phyloP scores from a whole-genome alignment of 208 protist species.

The Trypanosoma caninum region DNA sequence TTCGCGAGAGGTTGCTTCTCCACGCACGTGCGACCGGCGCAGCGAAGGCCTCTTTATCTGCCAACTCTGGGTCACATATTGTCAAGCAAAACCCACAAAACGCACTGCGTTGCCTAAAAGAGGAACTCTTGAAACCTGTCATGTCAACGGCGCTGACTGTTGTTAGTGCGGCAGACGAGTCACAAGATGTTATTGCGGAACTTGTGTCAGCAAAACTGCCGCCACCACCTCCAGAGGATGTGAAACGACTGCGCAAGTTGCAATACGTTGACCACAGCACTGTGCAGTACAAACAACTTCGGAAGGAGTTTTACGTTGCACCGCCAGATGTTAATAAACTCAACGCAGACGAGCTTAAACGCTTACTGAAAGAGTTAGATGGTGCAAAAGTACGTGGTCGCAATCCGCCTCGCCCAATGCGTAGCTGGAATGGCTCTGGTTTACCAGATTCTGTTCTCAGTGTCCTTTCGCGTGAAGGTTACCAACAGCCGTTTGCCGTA shows the following conservation, averaged over 20 bases:
- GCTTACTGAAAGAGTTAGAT: conserved; percentile 68
- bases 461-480: conserved; percentile 47
- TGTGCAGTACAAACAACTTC: conserved; percentile 50
- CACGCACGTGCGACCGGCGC: conserved; percentile 42
- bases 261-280: conserved; percentile 68
- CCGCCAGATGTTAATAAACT: conserved; percentile 68
- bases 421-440: conserved; percentile 75
- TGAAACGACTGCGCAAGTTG: conserved; percentile 68
- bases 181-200: conserved; percentile 39
- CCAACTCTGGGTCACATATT: not conserved
- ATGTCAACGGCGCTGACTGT: conserved; percentile 58
- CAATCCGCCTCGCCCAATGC: conserved; percentile 65
- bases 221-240: conserved; percentile 39
- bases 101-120: conserved; percentile 36
- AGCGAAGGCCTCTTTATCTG: conserved; percentile 10
- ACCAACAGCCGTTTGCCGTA: conserved; percentile 78
- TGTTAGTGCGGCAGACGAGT: conserved; percentile 75
- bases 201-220: conserved; percentile 57
- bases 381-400: conserved; percentile 66
- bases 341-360: conserved; percentile 48
- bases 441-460: conserved; percentile 72
- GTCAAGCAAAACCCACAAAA: not conserved
- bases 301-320: conserved; percentile 85
- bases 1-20: conserved; percentile 37
- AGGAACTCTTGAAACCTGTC: conserved; percentile 56